phyloP scores from a whole-genome alignment of 2,329 filamentous ascomycete genomes.

The Calonectria multiphialidica region DNA sequence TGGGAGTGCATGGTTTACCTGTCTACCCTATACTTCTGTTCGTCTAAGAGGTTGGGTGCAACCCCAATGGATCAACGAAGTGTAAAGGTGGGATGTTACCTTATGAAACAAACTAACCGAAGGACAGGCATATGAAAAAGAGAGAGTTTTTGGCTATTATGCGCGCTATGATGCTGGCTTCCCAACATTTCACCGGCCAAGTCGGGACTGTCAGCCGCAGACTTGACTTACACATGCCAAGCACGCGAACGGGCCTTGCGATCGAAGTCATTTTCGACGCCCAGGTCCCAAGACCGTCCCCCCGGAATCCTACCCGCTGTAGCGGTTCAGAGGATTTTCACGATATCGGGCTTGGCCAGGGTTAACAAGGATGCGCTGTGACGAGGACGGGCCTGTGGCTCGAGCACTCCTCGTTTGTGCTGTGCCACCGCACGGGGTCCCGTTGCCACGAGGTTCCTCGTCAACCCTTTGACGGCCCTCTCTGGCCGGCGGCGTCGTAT shows the following conservation, averaged over 20 bases:
- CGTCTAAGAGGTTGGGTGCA: not conserved
- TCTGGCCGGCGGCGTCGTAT: slow-evolving; percentile 24
- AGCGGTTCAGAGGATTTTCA: slow-evolving; percentile 27
- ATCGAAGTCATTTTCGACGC: not conserved
- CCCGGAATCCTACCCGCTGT: slow-evolving; percentile 20
- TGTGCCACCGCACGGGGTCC: slow-evolving; percentile 14
- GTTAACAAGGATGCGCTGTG: slow-evolving; percentile 14
- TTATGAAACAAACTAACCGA: not conserved
- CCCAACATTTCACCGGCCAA: not conserved
- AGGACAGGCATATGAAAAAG: not conserved
- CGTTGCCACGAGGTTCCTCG: slow-evolving; percentile 19
- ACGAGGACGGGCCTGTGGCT: slow-evolving; percentile 2
- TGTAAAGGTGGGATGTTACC: not conserved
- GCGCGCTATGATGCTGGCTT: not conserved
- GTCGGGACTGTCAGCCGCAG: not conserved
- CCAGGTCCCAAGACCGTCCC: not conserved
- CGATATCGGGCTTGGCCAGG: slow-evolving; percentile 5
- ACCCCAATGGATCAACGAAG: not conserved
- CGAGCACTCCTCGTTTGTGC: not conserved
- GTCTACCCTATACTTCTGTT: not conserved
- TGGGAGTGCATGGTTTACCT: not conserved
- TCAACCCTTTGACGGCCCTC: not conserved
- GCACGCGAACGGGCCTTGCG: not conserved
- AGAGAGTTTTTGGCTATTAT: not conserved
- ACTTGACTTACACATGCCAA: not conserved